Evolutionary conservation across 1,139 yeast species (phyloP).

Genomic region (Geotrichum klebahnii): DNA sequence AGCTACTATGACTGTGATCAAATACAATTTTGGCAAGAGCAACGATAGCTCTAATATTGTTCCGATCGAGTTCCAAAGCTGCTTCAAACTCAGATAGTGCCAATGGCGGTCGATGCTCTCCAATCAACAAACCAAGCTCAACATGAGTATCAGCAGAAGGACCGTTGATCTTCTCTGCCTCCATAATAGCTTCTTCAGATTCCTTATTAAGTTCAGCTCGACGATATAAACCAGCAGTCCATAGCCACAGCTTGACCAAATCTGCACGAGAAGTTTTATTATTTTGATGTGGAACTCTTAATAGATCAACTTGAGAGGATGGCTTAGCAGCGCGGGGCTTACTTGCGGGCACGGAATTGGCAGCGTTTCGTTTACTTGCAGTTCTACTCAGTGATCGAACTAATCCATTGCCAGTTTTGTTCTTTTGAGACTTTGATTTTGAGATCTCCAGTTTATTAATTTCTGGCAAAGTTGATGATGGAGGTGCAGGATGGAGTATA

Average conservation of each 20-base stretch:
- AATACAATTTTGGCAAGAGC: conserved; percentile 62
- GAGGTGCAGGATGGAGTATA: conserved; percentile 44
- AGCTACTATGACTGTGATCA: conserved; percentile 36
- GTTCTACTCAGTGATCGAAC: conserved; percentile 11
- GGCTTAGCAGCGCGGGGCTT: conserved; percentile 9
- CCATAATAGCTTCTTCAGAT: conserved; percentile 68
- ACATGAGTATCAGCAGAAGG: conserved; percentile 54
- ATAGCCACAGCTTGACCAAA: conserved; percentile 67
- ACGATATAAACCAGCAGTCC: conserved; percentile 64
- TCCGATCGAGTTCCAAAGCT: conserved; percentile 53
- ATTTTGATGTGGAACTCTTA: neutral
- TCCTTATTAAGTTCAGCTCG: conserved; percentile 55
- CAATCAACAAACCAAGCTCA: conserved; percentile 52
- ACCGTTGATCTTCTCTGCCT: conserved; percentile 55
- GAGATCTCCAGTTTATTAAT: conserved; percentile 6
- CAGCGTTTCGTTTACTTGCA: neutral
- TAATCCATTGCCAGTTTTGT: conserved; percentile 3
- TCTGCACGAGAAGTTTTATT: conserved; percentile 7
- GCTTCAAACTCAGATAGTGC: conserved; percentile 67
- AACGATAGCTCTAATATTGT: conserved; percentile 54
- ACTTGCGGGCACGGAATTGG: neutral
- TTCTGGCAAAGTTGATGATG: conserved; percentile 8
- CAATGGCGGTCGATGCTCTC: conserved; percentile 36
- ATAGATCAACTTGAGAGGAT: conserved; percentile 9
- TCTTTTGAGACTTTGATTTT: neutral